phyloP scores from a whole-genome alignment of 78 protist genomes.

The Capsaspora owczarzaki region DNA sequence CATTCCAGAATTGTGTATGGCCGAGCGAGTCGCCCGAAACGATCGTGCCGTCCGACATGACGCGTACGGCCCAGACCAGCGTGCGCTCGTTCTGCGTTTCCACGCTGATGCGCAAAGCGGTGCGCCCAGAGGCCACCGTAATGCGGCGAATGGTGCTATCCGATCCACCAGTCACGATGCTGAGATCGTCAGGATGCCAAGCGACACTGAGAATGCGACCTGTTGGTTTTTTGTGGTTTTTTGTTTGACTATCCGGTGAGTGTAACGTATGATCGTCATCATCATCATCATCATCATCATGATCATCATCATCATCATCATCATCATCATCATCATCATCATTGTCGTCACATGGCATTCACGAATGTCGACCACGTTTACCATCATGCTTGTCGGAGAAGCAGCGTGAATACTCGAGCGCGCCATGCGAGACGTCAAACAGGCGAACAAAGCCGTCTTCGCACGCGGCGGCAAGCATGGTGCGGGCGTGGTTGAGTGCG shows the following conservation, averaged over 20 bases:
- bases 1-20: conserved; percentile 29
- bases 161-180: not conserved
- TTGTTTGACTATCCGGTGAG: too few relatives aligned
- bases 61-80: conserved; percentile 2
- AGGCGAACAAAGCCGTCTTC: conserved; percentile 30
- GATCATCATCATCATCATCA: too few relatives aligned
- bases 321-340: too few relatives aligned
- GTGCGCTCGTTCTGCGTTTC: too few relatives aligned
- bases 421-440: conserved; percentile 1
- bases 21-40: conserved; percentile 30
- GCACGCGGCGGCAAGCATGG: conserved; percentile 23
- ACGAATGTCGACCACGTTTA: too few relatives aligned
- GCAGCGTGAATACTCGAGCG: not conserved
- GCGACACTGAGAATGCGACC: conserved; percentile 12
- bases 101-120: not conserved
- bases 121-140: not conserved
- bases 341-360: too few relatives aligned
- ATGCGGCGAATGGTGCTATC: not conserved
- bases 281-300: too few relatives aligned
- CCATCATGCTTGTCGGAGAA: conserved; percentile 13
- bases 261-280: too few relatives aligned
- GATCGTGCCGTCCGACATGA: conserved; percentile 20
- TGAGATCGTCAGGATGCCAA: conserved; percentile 1
- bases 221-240: too few relatives aligned
- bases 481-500: not conserved